A percentile compares a stretch with the other conserved stretches of the same genome.
Evolutionary conservation across 2,329 filamentous ascomycete species (phyloP).

Genomic region (Plectosphaerella plurivora): DNA sequence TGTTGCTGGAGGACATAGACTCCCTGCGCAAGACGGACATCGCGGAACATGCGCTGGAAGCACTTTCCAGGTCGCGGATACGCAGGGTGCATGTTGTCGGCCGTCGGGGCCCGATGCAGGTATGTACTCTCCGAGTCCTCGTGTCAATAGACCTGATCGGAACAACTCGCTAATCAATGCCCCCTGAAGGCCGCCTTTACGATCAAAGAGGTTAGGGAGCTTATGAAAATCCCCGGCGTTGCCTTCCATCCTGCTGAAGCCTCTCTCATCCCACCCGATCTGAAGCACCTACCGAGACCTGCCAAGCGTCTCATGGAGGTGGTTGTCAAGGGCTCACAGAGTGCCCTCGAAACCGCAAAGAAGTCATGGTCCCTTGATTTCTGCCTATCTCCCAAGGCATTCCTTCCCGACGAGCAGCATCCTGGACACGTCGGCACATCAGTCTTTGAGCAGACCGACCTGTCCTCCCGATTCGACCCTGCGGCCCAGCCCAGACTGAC

Average conservation of each 20-base stretch:
- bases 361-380: constrained; percentile 85
- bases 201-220: constrained; percentile 87
- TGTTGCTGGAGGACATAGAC: constrained; percentile 74
- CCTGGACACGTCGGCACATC: constrained; percentile 56
- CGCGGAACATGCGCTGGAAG: constrained; percentile 73
- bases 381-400: constrained; percentile 71
- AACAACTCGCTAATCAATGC: not conserved
- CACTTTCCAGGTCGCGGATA: constrained; percentile 67
- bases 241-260: constrained; percentile 66
- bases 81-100: constrained; percentile 84
- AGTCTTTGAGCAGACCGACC: constrained; percentile 58
- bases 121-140: constrained; percentile 25
- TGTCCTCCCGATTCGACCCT: constrained; percentile 53
- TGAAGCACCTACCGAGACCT: constrained; percentile 68
- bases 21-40: constrained; percentile 81
- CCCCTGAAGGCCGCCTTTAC: constrained; percentile 78
- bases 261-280: constrained; percentile 61
- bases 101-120: constrained; percentile 82
- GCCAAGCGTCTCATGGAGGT: constrained; percentile 76
- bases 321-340: constrained; percentile 67
- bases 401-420: constrained; percentile 46
- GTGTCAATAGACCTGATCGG: too few relatives aligned
- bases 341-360: constrained; percentile 37
- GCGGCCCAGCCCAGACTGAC: constrained; percentile 43
- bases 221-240: constrained; percentile 72